phyloP scores from a whole-genome alignment of 805 yeast genomes.

The Hagleromyces aurorensis region DNA sequence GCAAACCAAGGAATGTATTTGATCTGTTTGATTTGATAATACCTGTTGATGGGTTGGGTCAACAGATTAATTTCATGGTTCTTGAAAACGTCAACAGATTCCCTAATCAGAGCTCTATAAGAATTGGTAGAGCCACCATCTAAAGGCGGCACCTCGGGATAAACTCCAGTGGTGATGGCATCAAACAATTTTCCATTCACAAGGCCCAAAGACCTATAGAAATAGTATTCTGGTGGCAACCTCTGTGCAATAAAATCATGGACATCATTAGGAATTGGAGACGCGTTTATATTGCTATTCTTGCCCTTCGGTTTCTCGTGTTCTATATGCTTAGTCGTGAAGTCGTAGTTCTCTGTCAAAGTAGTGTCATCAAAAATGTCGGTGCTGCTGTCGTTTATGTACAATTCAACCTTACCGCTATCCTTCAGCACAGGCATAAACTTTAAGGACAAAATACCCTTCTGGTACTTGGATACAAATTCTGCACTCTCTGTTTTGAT shows the following conservation, averaged over 20 bases:
- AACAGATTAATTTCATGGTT: slow-evolving; percentile 59
- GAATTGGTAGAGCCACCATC: slow-evolving; percentile 54
- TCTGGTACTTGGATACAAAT: slow-evolving; percentile 43
- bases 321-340: too few species aligned
- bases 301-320: slow-evolving; percentile 4
- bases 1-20: slow-evolving; percentile 51
- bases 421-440: slow-evolving; percentile 66
- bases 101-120: slow-evolving; percentile 47
- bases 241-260: slow-evolving; percentile 78
- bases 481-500: slow-evolving; percentile 33
- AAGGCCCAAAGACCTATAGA: slow-evolving; percentile 73
- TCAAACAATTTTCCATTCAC: slow-evolving; percentile 50
- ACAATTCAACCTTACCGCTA: slow-evolving; percentile 62
- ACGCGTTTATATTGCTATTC: slow-evolving; percentile 2
- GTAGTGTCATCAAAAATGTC: too few species aligned
- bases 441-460: slow-evolving; percentile 60
- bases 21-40: slow-evolving; percentile 69
- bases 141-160: slow-evolving; percentile 55
- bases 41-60: slow-evolving; percentile 69
- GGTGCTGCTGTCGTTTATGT: too few species aligned
- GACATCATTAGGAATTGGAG: slow-evolving; percentile 59
- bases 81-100: slow-evolving; percentile 40
- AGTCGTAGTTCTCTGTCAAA: too few species aligned
- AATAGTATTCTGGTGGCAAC: slow-evolving; percentile 77
- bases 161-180: slow-evolving; percentile 56